Evolutionary conservation across 129 eudicot species (phyloP).

Genomic region (Arctium lappa): DNA sequence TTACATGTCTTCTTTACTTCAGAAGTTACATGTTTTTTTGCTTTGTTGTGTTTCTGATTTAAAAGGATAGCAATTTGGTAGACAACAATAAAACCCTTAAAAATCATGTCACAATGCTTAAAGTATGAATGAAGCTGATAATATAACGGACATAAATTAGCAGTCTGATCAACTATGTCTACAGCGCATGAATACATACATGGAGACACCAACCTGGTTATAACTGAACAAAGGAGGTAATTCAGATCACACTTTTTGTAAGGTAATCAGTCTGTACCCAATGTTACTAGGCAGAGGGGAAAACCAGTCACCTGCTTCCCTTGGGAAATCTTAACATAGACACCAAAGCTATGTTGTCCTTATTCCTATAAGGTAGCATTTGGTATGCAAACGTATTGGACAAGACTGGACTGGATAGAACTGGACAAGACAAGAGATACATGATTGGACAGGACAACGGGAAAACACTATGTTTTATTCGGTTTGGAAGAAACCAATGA

Average conservation of each 20-base stretch:
- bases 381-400: too few species aligned
- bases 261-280: neutral
- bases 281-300: neutral
- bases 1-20: constrained; percentile 3
- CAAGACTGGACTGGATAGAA: too few species aligned
- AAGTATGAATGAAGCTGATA: neutral
- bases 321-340: neutral
- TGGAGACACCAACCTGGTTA: neutral
- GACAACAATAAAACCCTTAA: neutral
- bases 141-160: neutral
- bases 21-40: constrained; percentile 8
- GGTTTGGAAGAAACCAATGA: too few species aligned
- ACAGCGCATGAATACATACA: neutral
- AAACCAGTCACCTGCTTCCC: neutral
- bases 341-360: neutral
- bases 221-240: neutral
- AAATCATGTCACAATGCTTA: constrained; percentile 11
- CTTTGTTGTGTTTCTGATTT: constrained; percentile 2
- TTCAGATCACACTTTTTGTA: too few species aligned
- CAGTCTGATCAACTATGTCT: neutral
- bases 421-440: too few species aligned
- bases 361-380: too few species aligned
- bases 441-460: too few species aligned
- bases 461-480: too few species aligned
- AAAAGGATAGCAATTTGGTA: neutral